Evolutionary conservation across 2,329 filamentous ascomycete species (phyloP), one percentile per base, ranked within the genome.

Genomic region (Penicillium sp.): DNA sequence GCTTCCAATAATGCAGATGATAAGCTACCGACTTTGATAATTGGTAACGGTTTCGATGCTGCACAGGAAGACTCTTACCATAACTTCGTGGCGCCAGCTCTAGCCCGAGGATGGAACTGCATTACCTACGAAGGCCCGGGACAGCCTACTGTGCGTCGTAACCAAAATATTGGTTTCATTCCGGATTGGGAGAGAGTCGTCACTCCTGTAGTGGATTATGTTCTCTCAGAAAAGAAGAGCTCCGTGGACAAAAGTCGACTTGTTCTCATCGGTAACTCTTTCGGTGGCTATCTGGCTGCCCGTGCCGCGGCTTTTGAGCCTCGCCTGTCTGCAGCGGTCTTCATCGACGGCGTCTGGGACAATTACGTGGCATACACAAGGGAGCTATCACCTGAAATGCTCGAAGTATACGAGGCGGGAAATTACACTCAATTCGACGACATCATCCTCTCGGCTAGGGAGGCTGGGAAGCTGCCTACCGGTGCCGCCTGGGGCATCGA

Each of bases 51-150:
- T 3, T 78, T 72, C 44, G 79, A 81, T 53, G 75, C 68, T 4
- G 58, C 72, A 0, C 75, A 78, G 58, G 78, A 80, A 49, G 77
- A 80, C 11, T 65, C 73, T 16, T 74, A 74, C 50, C 77, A 79
- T 48, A 43, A 62, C 2, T 61, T 72, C 22, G 75, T 69, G 9
- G 60, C 63, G 11, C 57, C 71, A 0, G 72, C 70, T 0, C 54
- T 78, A 1, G 68, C 70, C 18, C 70, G 77, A 1, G 78, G 78
- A 2, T 77, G 68, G 59, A 78, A 80, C 48, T 67, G 70, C 27
- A 68, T 80, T 8, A 73, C 73, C 0, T 81, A 77, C 55, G 78
- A 81, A 43, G 79, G 78, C 0, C 78, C 78, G 0, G 78, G 78
- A 0, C 78, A 81, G 56, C 68, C 71, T 3, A 73, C 66, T 0